A percentile compares a stretch with the other conserved stretches of the same genome.
Conservation (phyloP, 768 basidiomycete genomes). For the Suillus lakei region DNA sequence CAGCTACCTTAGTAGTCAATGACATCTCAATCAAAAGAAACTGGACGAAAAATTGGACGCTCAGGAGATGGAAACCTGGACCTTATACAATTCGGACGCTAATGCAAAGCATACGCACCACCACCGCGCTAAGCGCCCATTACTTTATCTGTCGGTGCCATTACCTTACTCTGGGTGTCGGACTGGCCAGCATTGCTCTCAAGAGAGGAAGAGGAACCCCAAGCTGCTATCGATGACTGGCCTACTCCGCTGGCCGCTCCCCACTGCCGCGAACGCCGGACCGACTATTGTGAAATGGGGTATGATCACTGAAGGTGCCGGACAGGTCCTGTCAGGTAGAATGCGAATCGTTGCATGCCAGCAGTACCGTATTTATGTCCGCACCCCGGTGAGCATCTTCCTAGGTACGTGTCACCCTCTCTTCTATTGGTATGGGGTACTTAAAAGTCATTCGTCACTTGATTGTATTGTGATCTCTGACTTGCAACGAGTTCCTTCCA, state of each 20-base stretch:
- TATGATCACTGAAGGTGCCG: too few species aligned
- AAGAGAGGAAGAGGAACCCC: background rate
- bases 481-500: background rate
- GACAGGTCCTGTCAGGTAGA: too few species aligned
- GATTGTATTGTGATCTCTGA: background rate
- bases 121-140: constrained; percentile 34
- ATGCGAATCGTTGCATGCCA: too few species aligned
- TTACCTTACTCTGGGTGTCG: background rate
- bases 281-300: too few species aligned
- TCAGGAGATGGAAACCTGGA: constrained; percentile 50
- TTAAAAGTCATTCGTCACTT: background rate
- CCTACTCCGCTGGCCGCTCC: too few species aligned
- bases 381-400: too few species aligned
- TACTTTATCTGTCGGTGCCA: background rate
- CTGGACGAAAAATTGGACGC: constrained; percentile 35
- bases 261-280: too few species aligned
- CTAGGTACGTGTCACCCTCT: too few species aligned
- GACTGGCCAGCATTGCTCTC: background rate
- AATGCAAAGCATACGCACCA: constrained; percentile 36
- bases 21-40: background rate
- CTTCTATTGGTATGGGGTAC: too few species aligned
- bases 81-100: constrained; percentile 39
- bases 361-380: too few species aligned
- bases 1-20: too few species aligned
- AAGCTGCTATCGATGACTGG: background rate